These are phyloP conservation scores for Calonectria pteridis DNA, from an alignment of 2,329 filamentous ascomycete genomes.

Conservation along the genomic window DNA sequence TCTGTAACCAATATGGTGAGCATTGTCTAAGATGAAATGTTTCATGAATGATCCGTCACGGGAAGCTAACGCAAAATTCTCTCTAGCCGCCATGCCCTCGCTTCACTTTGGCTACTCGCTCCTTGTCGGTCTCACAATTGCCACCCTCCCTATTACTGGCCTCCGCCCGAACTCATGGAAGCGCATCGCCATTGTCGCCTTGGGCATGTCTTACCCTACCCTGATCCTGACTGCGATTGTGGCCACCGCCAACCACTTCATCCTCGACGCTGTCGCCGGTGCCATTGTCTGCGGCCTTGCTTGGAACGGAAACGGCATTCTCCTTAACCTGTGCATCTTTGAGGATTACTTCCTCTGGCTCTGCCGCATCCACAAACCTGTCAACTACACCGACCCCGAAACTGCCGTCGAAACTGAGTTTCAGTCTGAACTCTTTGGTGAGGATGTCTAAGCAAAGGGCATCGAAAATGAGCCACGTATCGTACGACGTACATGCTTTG, in stretches of 20 bases:
- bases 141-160: slow-evolving; percentile 71
- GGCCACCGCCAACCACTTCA: slow-evolving; percentile 79
- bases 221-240: slow-evolving; percentile 77
- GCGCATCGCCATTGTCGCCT: slow-evolving; percentile 56
- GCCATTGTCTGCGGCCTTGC: slow-evolving; percentile 73
- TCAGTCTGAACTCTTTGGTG: slow-evolving; percentile 39
- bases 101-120: slow-evolving; percentile 83
- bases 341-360: slow-evolving; percentile 77
- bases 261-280: slow-evolving; percentile 78
- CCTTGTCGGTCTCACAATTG: slow-evolving; percentile 77
- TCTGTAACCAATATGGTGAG: slow-evolving; percentile 81
- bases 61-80: slow-evolving; percentile 23
- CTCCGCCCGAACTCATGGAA: slow-evolving; percentile 64
- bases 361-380: slow-evolving; percentile 75
- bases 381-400: slow-evolving; percentile 54
- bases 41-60: background rate
- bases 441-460: slow-evolving; percentile 35
- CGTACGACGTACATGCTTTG: slow-evolving; percentile 18
- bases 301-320: slow-evolving; percentile 66
- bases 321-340: slow-evolving; percentile 73
- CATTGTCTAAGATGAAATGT: slow-evolving; percentile 9
- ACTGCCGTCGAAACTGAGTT: slow-evolving; percentile 51
- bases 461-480: slow-evolving; percentile 21
- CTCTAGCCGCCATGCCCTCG: slow-evolving; percentile 78
- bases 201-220: slow-evolving; percentile 74